phyloP scores from a whole-genome alignment of 2,329 filamentous ascomycete genomes.

The Fusarium scirpi region DNA sequence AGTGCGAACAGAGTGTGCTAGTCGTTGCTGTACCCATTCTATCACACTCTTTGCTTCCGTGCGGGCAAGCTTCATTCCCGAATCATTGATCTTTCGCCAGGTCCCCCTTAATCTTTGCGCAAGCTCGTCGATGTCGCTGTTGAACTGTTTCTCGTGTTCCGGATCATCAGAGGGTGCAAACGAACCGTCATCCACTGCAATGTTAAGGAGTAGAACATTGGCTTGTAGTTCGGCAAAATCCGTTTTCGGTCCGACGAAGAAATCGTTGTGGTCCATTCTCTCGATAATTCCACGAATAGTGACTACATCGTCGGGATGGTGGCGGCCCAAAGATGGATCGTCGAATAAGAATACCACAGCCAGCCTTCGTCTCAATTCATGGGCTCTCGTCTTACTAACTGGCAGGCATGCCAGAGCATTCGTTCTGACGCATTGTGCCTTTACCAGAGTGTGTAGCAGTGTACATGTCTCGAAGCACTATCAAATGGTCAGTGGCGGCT shows the following conservation, averaged over 20 bases:
- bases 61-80: constrained; percentile 77
- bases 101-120: constrained; percentile 68
- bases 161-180: constrained; percentile 45
- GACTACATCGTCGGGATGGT: constrained; percentile 57
- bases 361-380: constrained; percentile 74
- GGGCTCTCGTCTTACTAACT: constrained; percentile 59
- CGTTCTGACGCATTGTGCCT: constrained; percentile 64
- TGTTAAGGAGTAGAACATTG: constrained; percentile 75
- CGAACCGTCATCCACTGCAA: constrained; percentile 75
- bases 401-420: constrained; percentile 71
- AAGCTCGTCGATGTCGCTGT: constrained; percentile 77
- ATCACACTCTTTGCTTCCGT: constrained; percentile 82
- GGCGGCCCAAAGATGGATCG: constrained; percentile 57
- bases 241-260: constrained; percentile 65
- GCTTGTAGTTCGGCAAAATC: constrained; percentile 78
- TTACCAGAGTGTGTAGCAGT: constrained; percentile 61
- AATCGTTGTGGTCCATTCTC: constrained; percentile 62
- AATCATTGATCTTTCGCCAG: constrained; percentile 75
- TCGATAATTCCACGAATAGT: constrained; percentile 58
- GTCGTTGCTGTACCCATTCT: constrained; percentile 78
- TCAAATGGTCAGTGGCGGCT: constrained; percentile 9
- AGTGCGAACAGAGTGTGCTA: constrained; percentile 78
- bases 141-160: constrained; percentile 66
- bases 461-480: constrained; percentile 64
- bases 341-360: constrained; percentile 73